phyloP scores from a whole-genome alignment of 768 basidiomycete genomes.

The Tricholoma bakamatsutake region DNA sequence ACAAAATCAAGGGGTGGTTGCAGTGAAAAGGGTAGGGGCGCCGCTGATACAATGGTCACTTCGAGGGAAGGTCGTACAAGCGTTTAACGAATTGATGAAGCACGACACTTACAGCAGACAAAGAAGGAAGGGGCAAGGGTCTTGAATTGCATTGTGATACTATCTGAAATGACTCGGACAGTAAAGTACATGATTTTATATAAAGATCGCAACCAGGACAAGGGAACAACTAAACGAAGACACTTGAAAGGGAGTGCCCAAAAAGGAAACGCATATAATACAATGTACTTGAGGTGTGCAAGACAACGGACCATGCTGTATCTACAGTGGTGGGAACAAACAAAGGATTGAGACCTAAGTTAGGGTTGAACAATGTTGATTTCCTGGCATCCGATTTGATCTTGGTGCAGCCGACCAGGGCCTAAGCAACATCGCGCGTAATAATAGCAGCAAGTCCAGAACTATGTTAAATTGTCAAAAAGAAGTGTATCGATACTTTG shows the following conservation, averaged over 20 bases:
- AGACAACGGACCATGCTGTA: too few relatives aligned
- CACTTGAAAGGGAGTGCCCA: constrained; percentile 14
- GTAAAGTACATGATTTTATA: constrained; percentile 6
- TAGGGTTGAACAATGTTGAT: too few relatives aligned
- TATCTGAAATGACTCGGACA: constrained; percentile 1
- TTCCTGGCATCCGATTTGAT: too few relatives aligned
- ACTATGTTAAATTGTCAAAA: neutral
- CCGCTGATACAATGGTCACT: constrained; percentile 17
- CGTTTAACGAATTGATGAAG: neutral
- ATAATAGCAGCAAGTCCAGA: too few relatives aligned
- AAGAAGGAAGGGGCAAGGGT: constrained; percentile 19
- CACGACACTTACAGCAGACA: constrained; percentile 17
- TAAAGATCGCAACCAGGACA: constrained; percentile 7
- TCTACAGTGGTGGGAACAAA: too few relatives aligned
- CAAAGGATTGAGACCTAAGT: too few relatives aligned
- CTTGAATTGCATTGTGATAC: constrained; percentile 23
- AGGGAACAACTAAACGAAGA: constrained; percentile 17
- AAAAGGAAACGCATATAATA: neutral
- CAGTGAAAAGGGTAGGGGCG: constrained; percentile 24
- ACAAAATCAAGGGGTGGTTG: constrained; percentile 19
- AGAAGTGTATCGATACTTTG: neutral
- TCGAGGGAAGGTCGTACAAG: constrained; percentile 9
- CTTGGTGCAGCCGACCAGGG: too few relatives aligned
- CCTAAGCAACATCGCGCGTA: too few relatives aligned
- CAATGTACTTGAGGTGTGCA: too few relatives aligned